phyloP scores from a whole-genome alignment of 1,139 yeast species.

The Magnusiomyces suaveolens region DNA sequence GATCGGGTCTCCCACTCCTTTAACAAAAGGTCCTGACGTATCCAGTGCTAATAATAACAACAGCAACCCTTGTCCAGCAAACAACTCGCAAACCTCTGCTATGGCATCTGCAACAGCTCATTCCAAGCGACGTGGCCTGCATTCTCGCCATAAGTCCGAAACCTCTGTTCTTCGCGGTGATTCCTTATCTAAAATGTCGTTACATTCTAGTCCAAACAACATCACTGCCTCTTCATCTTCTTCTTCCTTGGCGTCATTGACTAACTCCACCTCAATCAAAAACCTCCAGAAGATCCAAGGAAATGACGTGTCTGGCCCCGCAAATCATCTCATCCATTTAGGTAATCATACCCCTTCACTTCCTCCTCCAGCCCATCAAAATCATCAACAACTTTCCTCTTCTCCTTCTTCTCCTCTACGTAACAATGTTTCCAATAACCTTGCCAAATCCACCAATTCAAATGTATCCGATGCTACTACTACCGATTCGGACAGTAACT shows the following conservation, averaged over 20 bases:
- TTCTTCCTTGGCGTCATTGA: too few relatives aligned
- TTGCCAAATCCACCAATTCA: too few relatives aligned
- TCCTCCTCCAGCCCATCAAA: not conserved
- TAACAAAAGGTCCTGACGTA: too few relatives aligned
- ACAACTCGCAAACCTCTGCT: not conserved
- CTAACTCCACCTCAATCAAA: too few relatives aligned
- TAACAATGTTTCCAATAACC: too few relatives aligned
- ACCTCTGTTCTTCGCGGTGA: slow-evolving; percentile 14
- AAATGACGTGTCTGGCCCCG: too few relatives aligned
- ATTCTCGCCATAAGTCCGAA: slow-evolving; percentile 16
- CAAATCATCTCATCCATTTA: not conserved
- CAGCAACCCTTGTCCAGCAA: not conserved
- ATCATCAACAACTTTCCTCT: not conserved
- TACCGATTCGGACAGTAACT: too few relatives aligned
- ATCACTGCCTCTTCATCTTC: not conserved
- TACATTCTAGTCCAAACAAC: slow-evolving; percentile 9
- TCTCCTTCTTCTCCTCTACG: not conserved
- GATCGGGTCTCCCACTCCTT: not conserved
- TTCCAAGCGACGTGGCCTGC: slow-evolving; percentile 13
- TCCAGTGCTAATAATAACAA: not conserved
- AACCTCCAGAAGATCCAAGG: too few relatives aligned
- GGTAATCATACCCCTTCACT: not conserved
- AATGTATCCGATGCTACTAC: too few relatives aligned
- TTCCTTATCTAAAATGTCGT: slow-evolving; percentile 13
- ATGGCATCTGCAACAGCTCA: slow-evolving; percentile 11